Base-by-base conservation (phyloP, 305 asterid genomes). In the Solanum hybrid region DNA sequence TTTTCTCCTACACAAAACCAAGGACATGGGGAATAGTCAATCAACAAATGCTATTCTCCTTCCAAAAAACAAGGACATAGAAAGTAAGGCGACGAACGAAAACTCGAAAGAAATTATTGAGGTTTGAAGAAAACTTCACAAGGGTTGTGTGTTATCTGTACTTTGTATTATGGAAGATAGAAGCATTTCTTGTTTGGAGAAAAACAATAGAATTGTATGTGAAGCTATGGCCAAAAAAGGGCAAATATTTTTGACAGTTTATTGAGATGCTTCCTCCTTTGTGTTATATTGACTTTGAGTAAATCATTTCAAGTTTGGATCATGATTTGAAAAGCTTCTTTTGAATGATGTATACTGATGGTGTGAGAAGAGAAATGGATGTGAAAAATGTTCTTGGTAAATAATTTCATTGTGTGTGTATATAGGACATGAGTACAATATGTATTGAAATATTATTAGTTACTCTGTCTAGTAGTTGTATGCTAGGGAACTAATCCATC, bases 1-100 rank as follows among this genome's bases (percentile, higher is more conserved):
- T 71, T 97, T 96, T 90, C 97, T 97, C 81, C 96, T 97, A 6
- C 99, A 97, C 93, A 96, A 95, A 91, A 97, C 99, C 6, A 94
- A 88, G 90, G 98, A 97, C 89, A 91, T 97, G 98, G 99, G 97
- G 90, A 86, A 89, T 29, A 71, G 90, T 13, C 89, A 92, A 7
- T 38, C 89, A 85, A 85, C 88, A 32, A 85, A 64, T 13, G 7
- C 22, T 9, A 85, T 32, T 85, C 88, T 85, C 46, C 88, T 85
- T 60, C 77, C 88, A 60, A 85, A 60, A 60, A 32, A 64, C 46
- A 85, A 32, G 77, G 88, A 85, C 77, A 85, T 64, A 56, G 88
- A 85, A 11, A 56, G 24, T 32, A 85, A n/a, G 34, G 34, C 34
- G 11, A 85, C 51, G 13, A 64, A 27, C 24, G 88, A 85, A 22